Base-by-base conservation (phyloP, 1,139 yeast genomes). In the Lodderomyces metapsilosis region DNA sequence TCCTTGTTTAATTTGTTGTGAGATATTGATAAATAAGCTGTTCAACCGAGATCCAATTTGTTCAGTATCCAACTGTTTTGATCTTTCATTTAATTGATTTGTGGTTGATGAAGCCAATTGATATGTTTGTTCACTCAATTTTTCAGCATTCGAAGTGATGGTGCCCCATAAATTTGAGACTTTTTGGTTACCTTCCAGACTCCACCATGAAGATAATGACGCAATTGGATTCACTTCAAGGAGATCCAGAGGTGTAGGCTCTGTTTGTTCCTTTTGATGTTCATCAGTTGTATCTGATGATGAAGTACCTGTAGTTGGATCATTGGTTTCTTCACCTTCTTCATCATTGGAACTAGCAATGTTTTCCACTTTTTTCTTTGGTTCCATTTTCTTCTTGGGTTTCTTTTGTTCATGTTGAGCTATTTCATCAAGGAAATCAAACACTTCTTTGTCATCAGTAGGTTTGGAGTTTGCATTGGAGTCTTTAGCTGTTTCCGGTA, bases 381-480 rank as follows among this genome's bases (percentile, higher is more conserved):
- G 69, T 45, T 61, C 66, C 27, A 55, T 49, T 33, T 59, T 60
- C 31, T 39, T 39, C 13, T 41, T 40, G 3, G 38, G 42, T 31
- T 61, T 50, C 39, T 58, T 62, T 48, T 59, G 64, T 36, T 71
- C 74, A 46, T 68, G 74, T 31, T 69, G 73, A 23, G 80, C 88
- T 50, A 92, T 69, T 57, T 91, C 95, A 58, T 91, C 96, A 47
- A 92, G 68, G 54, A 92, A 91, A 28, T 88, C 95, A 56, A 91
- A 68, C 36, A 92, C 82, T 51, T 91, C 97, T 27, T 81, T 85
- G 18, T 44, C 41, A 23, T 45, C 41, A 9, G 36, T 57, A 2
- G 22, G 5, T 7, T 28, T 18, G 3, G 38, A 27, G 10, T 18
- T 20, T n/a, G 34, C 3, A 12, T 34, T 39, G n/a, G 48, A 41